Base-by-base conservation (phyloP, 805 yeast genomes). In the Diddensiella caesifluorescens region DNA sequence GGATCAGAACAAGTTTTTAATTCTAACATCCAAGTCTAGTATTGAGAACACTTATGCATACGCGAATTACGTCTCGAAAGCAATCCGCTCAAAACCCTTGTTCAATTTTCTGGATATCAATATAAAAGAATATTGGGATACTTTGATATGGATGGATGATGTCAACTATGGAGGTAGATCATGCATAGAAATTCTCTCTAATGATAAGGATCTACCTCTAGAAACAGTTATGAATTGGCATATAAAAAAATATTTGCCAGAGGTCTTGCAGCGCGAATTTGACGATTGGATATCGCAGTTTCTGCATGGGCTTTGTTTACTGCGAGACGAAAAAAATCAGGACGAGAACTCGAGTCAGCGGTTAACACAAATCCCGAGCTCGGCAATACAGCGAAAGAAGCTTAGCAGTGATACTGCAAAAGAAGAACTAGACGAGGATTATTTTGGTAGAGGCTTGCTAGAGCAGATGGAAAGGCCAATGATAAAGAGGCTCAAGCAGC, bases 81-180 rank as follows among this genome's bases (percentile, higher is more conserved):
- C 94, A 1, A 77, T 86, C 2, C 70, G 95, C 54, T 70, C 87
- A 0, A 83, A 80, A 52, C 90, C 95, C 0, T 62, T 88, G 50
- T 92, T 92, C 65, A 78, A 81, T 51, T 88, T 79, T 59, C 65
- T 92, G 51, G 97, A 89, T 51, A 63, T 92, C 49, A 64, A 67
- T 16, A 80, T 90, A 31, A 72, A 69, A 9, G 79, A 77, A 54
- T 88, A 85, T 57, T 92, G 98, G 98, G 97, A 92, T 59, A 56
- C 82, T n/a, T 65, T 92, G 49, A 65, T 92, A 2, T 94, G 97
- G 97, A 84, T 90, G 95, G 96, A 92, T 59, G 80, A 82, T 52
- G 77, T 75, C 54, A 92, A 92, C 56, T 88, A 71, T 61, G 83
- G 94, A 32, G 99, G 98, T 4, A 60, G 74, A 38, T 71, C 51